Evolutionary conservation across 176 grass and related monocot species (phyloP).

Genomic region (bread wheat (Triticum aestivum)): IWGSC_CS_RefSeq_v2.1 NC_057806.1:328580341-328580840

Average conservation of each 20-base stretch:
- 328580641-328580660: constrained; percentile 25
- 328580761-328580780: constrained; percentile 62
- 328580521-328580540: constrained; percentile 32
- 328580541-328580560: constrained; percentile 39
- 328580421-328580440: constrained; percentile 64
- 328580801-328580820: constrained; percentile 57
- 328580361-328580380: constrained; percentile 73
- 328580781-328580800: constrained; percentile 65
- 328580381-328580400: constrained; percentile 73
- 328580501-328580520: constrained; percentile 62
- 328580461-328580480: constrained; percentile 55
- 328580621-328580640: constrained; percentile 29
- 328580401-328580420: constrained; percentile 72
- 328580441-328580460: constrained; percentile 72
- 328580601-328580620: constrained; percentile 26
- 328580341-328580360: constrained; percentile 65
- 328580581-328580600: constrained; percentile 45
- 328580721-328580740: constrained; percentile 64
- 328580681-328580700: constrained; percentile 50
- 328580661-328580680: constrained; percentile 13
- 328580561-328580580: constrained; percentile 32
- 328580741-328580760: constrained; percentile 93
- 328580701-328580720: constrained; percentile 65
- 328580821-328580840: constrained; percentile 46
- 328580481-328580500: constrained; percentile 48